Base-by-base conservation (phyloP, 2,329 filamentous ascomycete genomes). In the Boeremia lycopersici region DNA sequence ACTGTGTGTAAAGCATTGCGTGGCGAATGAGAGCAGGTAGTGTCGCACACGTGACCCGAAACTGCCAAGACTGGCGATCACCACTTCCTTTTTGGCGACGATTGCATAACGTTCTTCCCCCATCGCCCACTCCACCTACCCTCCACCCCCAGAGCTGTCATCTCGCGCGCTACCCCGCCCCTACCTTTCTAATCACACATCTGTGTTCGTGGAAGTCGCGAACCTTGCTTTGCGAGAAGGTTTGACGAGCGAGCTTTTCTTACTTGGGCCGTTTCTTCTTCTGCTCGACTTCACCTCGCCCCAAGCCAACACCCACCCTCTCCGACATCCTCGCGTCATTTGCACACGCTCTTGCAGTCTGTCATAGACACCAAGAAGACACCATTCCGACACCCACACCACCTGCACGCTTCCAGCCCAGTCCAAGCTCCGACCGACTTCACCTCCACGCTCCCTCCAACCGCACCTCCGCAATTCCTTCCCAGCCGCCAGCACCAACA, bases 401-500 rank as follows among this genome's bases (percentile, higher is more conserved):
- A 66, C 59, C 64, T 70, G 62, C 68, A 66, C 64, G 67, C 67
- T 64, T 68, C 69, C 64, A 66, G 62, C 63, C 62, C 62, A 64
- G 60, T 62, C 62, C 66, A 61, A 65, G 65, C 65, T 71, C 63
- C 68, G 68, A 55, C 64, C 68, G 69, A 70, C 61, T 69, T 73
- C 67, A 63, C 68, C 69, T 71, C 57, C 57, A 56, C 67, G 61
- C 64, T 61, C 59, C 62, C 59, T 60, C 48, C 61, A 67, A 53
- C 62, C 61, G 63, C 62, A 60, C 62, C 59, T 55, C 63, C 67
- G 67, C 73, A 66, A 53, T 63, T 63, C 67, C 64, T 60, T 56
- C 48, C 64, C 68, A 58, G 50, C 49, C 68, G 67, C 66, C 70
- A 81, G 77, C 89, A 93, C 89, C 89, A 91, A 88, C 90, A 90